Evolutionary conservation across 257 asterid genomes (phyloP), one percentile per base, ranked within the genome.

Genomic region (Solanum chaucha): DNA sequence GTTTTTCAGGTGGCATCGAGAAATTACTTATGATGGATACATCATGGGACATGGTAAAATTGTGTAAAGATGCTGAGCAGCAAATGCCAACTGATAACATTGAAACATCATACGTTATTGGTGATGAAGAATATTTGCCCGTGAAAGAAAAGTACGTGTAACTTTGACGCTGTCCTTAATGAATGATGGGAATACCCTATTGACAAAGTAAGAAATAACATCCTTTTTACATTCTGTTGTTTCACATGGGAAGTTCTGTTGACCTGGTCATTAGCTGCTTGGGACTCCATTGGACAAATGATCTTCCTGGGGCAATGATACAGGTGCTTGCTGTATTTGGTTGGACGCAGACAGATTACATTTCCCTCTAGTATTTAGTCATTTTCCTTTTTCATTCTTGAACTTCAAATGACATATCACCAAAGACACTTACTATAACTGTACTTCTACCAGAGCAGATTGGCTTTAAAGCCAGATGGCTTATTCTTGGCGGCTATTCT

Each of bases 241-340:
- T 80, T 81, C 85, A 46, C 41, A 28, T 28, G 84, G 26, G 72
- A 85, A 95, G 99, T 92, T 94, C 99, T 75, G 81, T 97, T 87
- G 99, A 97, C 89, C 90, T 95, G 90, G 90, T 97, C 88, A 93
- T 95, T 87, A 94, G 99, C 91, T 88, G 97, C 93, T 93, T 97
- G 93, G 99, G 98, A 82, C 98, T 97, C 88, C 99, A 97, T 87
- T 97, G 99, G 99, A 95, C 99, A 73, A 97, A 97, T 91, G 99
- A 97, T 88, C 98, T 97, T 86, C 99, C 97, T 87, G 99, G 99
- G 87, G 97, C 99, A 87, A 94, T 97, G 99, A 97, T 95, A 90
- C 99, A 97, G 99, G 99, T 97, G 81, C 81, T 80, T 88, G 86
- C 77, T 87, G 85, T 81, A 30, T 81, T 48, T 48, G 67, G 30